Conservation (phyloP, 2,329 filamentous ascomycete species). For the Colletotrichum shisoi region DNA sequence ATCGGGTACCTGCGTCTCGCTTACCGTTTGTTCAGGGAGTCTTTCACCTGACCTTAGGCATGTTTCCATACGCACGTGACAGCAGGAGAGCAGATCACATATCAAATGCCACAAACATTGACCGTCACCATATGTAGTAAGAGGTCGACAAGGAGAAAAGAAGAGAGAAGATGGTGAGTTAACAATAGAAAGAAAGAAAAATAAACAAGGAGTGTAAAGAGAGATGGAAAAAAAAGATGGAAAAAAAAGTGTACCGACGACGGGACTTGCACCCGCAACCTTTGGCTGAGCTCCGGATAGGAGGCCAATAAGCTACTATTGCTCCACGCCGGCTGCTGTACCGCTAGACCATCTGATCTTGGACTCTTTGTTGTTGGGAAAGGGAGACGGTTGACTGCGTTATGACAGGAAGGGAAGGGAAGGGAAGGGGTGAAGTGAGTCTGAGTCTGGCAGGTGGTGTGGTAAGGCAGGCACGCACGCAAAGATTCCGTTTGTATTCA, state of each 20-base stretch:
- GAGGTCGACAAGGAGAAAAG: not conserved
- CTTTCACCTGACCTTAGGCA: not conserved
- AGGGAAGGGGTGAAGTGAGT: not conserved
- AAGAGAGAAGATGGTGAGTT: too few species aligned
- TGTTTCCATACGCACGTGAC: not conserved
- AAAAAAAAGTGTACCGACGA: conserved; percentile 23
- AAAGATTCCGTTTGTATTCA: not conserved
- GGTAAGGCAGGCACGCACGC: too few species aligned
- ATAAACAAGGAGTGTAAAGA: not conserved
- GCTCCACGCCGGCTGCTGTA: conserved; percentile 35
- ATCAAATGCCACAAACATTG: not conserved
- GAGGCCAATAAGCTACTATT: conserved; percentile 40
- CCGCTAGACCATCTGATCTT: conserved; percentile 27
- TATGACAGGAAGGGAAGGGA: conserved; percentile 13
- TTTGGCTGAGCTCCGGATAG: conserved; percentile 32
- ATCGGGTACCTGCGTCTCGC: conserved; percentile 14
- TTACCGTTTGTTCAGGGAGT: not conserved
- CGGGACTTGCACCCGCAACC: conserved; percentile 39
- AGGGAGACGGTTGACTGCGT: not conserved
- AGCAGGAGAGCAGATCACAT: not conserved
- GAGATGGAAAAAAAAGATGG: not conserved
- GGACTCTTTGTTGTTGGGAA: conserved; percentile 12
- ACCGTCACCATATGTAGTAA: too few species aligned
- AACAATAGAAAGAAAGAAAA: not conserved
- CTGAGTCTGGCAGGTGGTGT: not conserved